These are phyloP conservation scores for Ramichloridium luteum DNA, from an alignment of 2,329 filamentous ascomycete genomes.

Conservation along the genomic window DNA sequence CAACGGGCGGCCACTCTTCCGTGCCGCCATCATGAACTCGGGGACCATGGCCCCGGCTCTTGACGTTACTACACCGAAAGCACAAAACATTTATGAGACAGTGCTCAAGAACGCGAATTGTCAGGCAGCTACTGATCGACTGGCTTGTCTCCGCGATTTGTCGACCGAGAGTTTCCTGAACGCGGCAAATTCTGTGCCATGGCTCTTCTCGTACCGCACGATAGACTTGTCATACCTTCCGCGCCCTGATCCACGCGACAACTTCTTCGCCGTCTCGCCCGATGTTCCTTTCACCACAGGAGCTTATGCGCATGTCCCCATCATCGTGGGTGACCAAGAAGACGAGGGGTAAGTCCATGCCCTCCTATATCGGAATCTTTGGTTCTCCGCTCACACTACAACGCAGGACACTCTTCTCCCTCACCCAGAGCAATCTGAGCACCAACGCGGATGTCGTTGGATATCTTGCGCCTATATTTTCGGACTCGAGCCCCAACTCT, in stretches of 20 bases:
- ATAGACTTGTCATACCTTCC: constrained; percentile 63
- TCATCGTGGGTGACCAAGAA: constrained; percentile 63
- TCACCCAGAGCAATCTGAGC: constrained; percentile 57
- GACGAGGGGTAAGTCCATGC: constrained; percentile 51
- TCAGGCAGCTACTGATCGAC: constrained; percentile 3
- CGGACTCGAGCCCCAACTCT: constrained; percentile 37
- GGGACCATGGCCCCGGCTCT: constrained; percentile 39
- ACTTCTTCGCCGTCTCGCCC: constrained; percentile 47
- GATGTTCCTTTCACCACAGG: constrained; percentile 45
- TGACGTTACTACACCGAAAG: constrained; percentile 24
- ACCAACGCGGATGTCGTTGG: constrained; percentile 45
- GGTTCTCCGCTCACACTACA: too few species aligned
- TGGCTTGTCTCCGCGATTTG: constrained; percentile 6
- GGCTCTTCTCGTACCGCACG: constrained; percentile 53
- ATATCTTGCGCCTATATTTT: constrained; percentile 52
- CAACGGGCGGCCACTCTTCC: too few species aligned
- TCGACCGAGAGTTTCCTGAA: constrained; percentile 34
- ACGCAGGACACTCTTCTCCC: too few species aligned
- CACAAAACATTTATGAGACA: constrained; percentile 10
- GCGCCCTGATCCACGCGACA: constrained; percentile 51
- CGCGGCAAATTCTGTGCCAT: constrained; percentile 58
- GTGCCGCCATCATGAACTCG: constrained; percentile 64
- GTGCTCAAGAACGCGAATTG: constrained; percentile 7
- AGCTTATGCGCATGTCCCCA: constrained; percentile 47
- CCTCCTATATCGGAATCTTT: too few species aligned